These are phyloP conservation scores for Penicillium hordei DNA, from an alignment of 2,329 filamentous ascomycete genomes.

Conservation along the genomic window DNA sequence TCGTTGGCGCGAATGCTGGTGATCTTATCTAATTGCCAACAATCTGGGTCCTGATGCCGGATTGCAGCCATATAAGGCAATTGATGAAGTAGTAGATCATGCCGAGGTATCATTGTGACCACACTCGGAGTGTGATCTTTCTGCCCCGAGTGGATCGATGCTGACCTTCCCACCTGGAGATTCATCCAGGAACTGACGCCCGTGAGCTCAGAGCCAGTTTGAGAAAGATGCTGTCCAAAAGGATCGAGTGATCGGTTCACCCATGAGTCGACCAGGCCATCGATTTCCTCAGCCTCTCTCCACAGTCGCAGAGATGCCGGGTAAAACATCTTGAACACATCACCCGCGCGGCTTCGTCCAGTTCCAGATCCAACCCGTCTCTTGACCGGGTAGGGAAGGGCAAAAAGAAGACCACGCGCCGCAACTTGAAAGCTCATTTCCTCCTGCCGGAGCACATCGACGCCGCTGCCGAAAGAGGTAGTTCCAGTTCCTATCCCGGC, in stretches of 20 bases:
- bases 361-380: conserved; percentile 47
- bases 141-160: conserved; percentile 1
- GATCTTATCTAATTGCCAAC: conserved; percentile 65
- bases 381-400: conserved; percentile 81
- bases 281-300: conserved; percentile 78
- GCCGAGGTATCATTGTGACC: conserved; percentile 37
- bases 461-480: conserved; percentile 45
- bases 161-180: conserved; percentile 14
- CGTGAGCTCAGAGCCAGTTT: conserved; percentile 1
- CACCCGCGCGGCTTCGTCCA: conserved; percentile 43
- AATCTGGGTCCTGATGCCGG: conserved; percentile 35
- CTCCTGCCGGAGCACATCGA: conserved; percentile 79
- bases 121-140: conserved; percentile 6
- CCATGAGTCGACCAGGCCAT: conserved; percentile 59
- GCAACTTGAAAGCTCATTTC: conserved; percentile 93
- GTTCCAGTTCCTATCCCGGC: conserved; percentile 60
- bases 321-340: conserved; percentile 88
- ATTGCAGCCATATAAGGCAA: conserved; percentile 82
- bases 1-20: conserved; percentile 54
- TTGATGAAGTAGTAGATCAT: conserved; percentile 66
- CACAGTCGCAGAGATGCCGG: conserved; percentile 81
- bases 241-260: conserved; percentile 35
- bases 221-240: conserved; percentile 40
- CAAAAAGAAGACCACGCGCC: conserved; percentile 81
- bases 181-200: conserved; percentile 43